Conservation (phyloP, 1,139 yeast species). For the Taphrina sp. region DNA sequence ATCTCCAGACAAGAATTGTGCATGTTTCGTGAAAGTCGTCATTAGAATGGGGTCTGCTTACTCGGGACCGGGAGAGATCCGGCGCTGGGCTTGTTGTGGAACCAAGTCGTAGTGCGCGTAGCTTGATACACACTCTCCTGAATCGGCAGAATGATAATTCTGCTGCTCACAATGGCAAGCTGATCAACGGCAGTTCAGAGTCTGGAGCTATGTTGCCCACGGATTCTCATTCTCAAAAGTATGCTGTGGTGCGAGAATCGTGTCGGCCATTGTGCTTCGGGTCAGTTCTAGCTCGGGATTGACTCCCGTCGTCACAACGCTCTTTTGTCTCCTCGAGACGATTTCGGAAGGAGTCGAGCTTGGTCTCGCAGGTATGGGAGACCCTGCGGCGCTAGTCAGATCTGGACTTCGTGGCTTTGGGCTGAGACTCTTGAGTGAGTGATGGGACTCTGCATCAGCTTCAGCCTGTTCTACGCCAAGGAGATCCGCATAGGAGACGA, state of each 20-base stretch:
- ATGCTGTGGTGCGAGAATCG: slow-evolving; percentile 16
- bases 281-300: slow-evolving; percentile 14
- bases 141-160: too few species aligned
- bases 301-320: slow-evolving; percentile 15
- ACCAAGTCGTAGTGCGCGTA: too few species aligned
- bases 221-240: slow-evolving; percentile 14
- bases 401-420: slow-evolving; percentile 12
- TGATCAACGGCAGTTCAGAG: too few species aligned
- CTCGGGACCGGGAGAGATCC: too few species aligned
- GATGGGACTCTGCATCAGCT: slow-evolving; percentile 16
- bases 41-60: too few species aligned
- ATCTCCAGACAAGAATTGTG: too few species aligned
- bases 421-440: slow-evolving; percentile 11
- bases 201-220: slow-evolving; percentile 1
- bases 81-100: too few species aligned
- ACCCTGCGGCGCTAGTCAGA: background rate
- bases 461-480: slow-evolving; percentile 30
- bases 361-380: background rate
- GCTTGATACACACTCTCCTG: too few species aligned
- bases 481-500: slow-evolving; percentile 33
- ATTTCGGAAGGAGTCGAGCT: slow-evolving; percentile 3
- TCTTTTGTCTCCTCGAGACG: slow-evolving; percentile 5
- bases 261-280: slow-evolving; percentile 26
- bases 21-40: too few species aligned
- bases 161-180: too few species aligned